phyloP scores from a whole-genome alignment of 2,329 filamentous ascomycete species.

The Monascus ruber region DNA sequence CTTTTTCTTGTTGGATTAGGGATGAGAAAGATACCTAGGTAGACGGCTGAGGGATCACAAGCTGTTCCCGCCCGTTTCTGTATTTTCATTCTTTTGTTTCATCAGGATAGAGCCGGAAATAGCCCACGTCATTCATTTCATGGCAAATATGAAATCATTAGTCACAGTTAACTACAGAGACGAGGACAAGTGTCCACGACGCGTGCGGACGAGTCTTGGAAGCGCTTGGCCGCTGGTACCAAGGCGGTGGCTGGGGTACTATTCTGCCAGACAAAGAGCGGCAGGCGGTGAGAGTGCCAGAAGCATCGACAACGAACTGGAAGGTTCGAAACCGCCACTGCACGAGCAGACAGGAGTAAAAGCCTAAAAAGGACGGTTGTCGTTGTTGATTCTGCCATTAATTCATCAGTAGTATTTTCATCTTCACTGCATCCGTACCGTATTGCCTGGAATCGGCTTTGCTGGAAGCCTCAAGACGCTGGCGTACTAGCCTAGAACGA shows the following conservation, averaged over 20 bases:
- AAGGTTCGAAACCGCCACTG: slow-evolving; percentile 26
- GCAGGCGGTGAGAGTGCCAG: slow-evolving; percentile 16
- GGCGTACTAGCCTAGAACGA: too few relatives aligned
- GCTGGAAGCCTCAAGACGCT: too few relatives aligned
- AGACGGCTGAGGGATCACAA: too few relatives aligned
- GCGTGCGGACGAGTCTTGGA: too few relatives aligned
- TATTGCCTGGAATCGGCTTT: background rate
- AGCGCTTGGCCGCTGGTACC: background rate
- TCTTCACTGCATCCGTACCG: slow-evolving; percentile 2
- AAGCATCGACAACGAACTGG: slow-evolving; percentile 22
- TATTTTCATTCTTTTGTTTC: too few relatives aligned
- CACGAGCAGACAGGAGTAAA: background rate
- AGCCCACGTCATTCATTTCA: background rate
- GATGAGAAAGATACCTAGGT: too few relatives aligned
- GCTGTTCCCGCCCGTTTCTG: too few relatives aligned
- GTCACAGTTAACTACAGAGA: too few relatives aligned
- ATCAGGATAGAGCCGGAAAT: too few relatives aligned
- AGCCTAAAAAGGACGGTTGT: too few relatives aligned
- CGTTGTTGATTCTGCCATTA: too few relatives aligned
- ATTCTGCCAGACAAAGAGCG: slow-evolving; percentile 10
- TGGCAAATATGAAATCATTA: background rate
- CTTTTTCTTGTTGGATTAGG: background rate
- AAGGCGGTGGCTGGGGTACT: background rate
- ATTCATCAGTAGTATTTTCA: background rate
- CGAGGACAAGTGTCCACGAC: too few relatives aligned